Evolutionary conservation across 1,139 yeast species (phyloP).

Genomic region (Kluyveromyces sp.): DNA sequence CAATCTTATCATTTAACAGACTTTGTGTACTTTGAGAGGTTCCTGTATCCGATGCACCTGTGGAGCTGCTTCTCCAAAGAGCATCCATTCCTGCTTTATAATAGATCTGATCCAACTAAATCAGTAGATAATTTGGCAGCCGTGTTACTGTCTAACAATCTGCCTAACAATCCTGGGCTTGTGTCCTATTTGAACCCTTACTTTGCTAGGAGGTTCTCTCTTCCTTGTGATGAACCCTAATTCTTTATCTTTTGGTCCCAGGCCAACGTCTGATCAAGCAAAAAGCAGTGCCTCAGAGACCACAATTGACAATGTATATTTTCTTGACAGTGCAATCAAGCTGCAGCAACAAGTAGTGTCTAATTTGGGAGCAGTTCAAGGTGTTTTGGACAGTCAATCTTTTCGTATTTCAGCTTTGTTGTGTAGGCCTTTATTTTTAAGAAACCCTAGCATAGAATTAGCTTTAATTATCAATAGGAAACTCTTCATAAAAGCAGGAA

Average conservation of each 20-base stretch:
- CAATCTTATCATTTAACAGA: conserved; percentile 56
- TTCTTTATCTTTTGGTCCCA: no score
- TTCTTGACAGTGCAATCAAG: no score
- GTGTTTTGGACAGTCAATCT: no score
- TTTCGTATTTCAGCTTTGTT: no score
- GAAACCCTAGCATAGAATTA: not conserved
- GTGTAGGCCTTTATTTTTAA: not conserved
- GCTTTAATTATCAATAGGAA: not conserved
- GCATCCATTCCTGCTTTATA: conserved; percentile 7
- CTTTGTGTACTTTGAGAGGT: conserved; percentile 22
- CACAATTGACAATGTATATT: no score
- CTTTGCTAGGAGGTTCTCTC: not conserved
- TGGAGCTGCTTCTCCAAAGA: conserved; percentile 6
- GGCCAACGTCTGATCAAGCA: no score
- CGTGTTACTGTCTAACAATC: not conserved
- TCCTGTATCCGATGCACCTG: conserved; percentile 2
- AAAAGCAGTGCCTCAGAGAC: no score
- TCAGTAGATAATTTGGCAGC: no score
- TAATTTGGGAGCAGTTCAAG: no score
- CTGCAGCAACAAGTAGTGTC: no score
- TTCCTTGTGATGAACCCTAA: not conserved
- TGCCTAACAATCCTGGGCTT: not conserved
- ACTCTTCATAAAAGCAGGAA: not conserved
- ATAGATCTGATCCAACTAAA: not conserved
- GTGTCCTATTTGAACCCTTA: not conserved